phyloP scores from a whole-genome alignment of 1,284 basidiomycete species.

The Somion occarium region DNA sequence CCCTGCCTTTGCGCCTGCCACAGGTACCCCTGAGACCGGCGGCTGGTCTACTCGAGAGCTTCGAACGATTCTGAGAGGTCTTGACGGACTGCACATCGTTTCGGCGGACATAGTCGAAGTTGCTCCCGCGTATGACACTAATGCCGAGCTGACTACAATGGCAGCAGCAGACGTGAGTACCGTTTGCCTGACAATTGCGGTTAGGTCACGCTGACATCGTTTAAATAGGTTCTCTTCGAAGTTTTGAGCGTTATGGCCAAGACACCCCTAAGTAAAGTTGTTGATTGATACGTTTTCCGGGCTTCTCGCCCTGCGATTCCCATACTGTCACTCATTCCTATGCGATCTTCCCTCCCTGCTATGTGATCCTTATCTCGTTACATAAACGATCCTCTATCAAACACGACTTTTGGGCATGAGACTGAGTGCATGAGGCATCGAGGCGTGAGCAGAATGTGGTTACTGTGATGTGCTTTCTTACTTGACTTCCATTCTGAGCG shows the following conservation, averaged over 20 bases:
- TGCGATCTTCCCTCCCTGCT: background rate
- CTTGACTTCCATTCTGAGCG: background rate
- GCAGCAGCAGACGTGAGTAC: slow-evolving; percentile 71
- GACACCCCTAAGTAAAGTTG: slow-evolving; percentile 62
- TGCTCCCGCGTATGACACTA: slow-evolving; percentile 76
- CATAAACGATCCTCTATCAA: background rate
- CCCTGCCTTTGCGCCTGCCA: slow-evolving; percentile 76
- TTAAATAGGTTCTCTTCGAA: slow-evolving; percentile 57
- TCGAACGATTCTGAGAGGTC: slow-evolving; percentile 66
- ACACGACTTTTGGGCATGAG: background rate
- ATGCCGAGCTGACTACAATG: slow-evolving; percentile 75
- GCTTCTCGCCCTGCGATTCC: no score
- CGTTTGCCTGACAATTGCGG: background rate
- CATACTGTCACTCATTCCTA: background rate
- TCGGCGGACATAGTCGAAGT: slow-evolving; percentile 82
- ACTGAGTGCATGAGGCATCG: background rate
- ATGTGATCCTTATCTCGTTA: background rate
- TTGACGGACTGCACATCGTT: slow-evolving; percentile 69
- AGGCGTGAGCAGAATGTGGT: background rate
- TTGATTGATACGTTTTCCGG: no score
- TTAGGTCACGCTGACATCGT: slow-evolving; percentile 8
- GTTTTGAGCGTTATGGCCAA: slow-evolving; percentile 77
- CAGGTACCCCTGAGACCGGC: slow-evolving; percentile 67
- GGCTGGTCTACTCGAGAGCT: slow-evolving; percentile 78
- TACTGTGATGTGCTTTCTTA: background rate